Conservation (phyloP, 768 basidiomycete species). For the Kwoniella dejecticola region DNA sequence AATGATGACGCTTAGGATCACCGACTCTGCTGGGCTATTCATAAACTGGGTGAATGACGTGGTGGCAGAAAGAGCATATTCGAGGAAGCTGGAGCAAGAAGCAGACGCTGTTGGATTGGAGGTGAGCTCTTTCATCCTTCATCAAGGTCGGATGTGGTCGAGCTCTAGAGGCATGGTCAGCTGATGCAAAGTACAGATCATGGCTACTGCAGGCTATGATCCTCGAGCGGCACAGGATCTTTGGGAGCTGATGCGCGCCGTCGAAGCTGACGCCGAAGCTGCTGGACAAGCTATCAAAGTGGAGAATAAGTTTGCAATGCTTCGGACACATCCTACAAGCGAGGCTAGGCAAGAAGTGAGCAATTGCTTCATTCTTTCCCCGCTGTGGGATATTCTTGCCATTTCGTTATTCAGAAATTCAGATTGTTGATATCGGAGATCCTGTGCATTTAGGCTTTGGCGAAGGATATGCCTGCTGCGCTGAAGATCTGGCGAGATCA, state of each 20-base stretch:
- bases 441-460: conserved; percentile 24
- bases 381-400: neutral
- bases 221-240: conserved; percentile 57
- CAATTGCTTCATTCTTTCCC: neutral
- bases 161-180: too few relatives aligned
- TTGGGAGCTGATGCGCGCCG: conserved; percentile 58
- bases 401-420: too few relatives aligned
- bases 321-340: conserved; percentile 59
- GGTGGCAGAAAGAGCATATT: conserved; percentile 57
- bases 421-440: too few relatives aligned
- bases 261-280: conserved; percentile 56
- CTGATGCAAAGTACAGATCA: conserved; percentile 46
- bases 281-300: conserved; percentile 49
- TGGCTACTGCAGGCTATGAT: conserved; percentile 59
- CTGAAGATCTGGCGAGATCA: conserved; percentile 36
- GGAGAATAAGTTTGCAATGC: conserved; percentile 53
- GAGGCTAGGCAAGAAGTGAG: conserved; percentile 54
- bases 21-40: conserved; percentile 56
- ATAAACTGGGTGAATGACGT: conserved; percentile 58
- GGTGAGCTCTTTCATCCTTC: conserved; percentile 39
- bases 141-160: neutral
- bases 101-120: conserved; percentile 58
- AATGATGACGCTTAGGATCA: conserved; percentile 42
- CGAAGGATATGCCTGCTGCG: conserved; percentile 40
- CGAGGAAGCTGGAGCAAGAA: conserved; percentile 59